These are phyloP conservation scores for Henckelia pumila DNA, from an alignment of 257 asterid genomes.

Conservation along the genomic window DNA sequence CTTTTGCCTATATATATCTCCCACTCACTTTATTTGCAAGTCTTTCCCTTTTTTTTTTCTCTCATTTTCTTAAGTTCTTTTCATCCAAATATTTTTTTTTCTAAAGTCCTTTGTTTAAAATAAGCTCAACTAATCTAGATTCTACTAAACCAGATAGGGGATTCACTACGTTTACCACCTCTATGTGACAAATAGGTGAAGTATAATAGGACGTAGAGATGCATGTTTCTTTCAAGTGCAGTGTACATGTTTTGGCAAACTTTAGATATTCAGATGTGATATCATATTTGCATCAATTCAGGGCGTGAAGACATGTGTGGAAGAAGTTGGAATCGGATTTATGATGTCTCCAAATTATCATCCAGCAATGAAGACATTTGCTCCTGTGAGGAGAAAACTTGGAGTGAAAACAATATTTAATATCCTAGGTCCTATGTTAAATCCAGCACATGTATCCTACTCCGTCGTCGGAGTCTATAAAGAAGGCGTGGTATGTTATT, in stretches of 20 bases:
- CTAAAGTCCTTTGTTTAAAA: too few relatives aligned
- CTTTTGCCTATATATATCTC: too few relatives aligned
- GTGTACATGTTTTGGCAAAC: neutral
- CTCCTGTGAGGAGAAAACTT: conserved; percentile 76
- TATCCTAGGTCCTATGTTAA: conserved; percentile 77
- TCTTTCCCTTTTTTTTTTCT: too few relatives aligned
- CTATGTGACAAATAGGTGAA: neutral
- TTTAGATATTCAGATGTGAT: neutral
- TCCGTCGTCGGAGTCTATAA: conserved; percentile 80
- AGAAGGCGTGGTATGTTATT: conserved; percentile 56
- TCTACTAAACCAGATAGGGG: neutral
- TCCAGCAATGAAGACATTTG: conserved; percentile 78
- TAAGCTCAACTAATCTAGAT: neutral
- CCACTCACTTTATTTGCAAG: too few relatives aligned
- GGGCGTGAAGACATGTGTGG: conserved; percentile 61
- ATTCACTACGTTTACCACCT: neutral
- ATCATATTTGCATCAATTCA: conserved; percentile 21
- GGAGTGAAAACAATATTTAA: conserved; percentile 76
- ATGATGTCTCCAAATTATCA: conserved; percentile 89
- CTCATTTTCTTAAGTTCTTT: too few relatives aligned
- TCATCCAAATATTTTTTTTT: neutral
- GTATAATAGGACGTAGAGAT: neutral
- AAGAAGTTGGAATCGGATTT: conserved; percentile 75
- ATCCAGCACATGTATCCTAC: conserved; percentile 73
- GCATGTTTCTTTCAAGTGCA: neutral